These are phyloP conservation scores for Candida wancherniae DNA, from an alignment of 805 yeast species.

Conservation along the genomic window DNA sequence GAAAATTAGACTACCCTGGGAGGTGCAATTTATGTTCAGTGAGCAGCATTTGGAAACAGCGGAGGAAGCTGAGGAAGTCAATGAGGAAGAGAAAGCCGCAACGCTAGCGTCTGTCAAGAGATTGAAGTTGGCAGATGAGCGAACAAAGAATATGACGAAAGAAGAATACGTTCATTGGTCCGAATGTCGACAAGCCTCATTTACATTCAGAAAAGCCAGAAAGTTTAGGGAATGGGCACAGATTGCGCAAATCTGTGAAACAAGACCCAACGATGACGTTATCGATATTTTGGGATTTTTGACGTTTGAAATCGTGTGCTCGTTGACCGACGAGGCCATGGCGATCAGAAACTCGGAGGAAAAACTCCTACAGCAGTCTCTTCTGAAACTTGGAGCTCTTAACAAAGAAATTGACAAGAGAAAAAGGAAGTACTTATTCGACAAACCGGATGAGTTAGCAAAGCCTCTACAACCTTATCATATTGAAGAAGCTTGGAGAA, in stretches of 20 bases:
- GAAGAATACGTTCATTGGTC: conserved; percentile 99
- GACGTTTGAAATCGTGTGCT: conserved; percentile 95
- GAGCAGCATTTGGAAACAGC: conserved; percentile 80
- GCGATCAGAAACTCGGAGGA: conserved; percentile 70
- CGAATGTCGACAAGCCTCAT: conserved; percentile 95
- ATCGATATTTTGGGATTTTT: conserved; percentile 91
- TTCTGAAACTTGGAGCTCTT: conserved; percentile 20
- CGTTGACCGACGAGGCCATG: conserved; percentile 87
- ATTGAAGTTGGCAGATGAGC: conserved; percentile 86
- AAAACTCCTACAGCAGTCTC: conserved; percentile 24
- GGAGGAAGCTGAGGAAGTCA: conserved; percentile 55
- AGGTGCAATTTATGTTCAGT: conserved; percentile 84
- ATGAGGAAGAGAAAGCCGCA: conserved; percentile 89
- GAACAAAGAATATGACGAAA: conserved; percentile 89
- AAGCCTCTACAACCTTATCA: conserved; percentile 76
- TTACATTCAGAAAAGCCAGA: conserved; percentile 91
- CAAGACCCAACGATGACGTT: conserved; percentile 93
- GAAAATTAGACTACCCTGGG: conserved; percentile 90
- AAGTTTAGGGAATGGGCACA: conserved; percentile 97
- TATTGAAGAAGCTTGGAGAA: conserved; percentile 85
- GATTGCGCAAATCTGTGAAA: conserved; percentile 73
- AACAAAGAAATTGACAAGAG: conserved; percentile 27
- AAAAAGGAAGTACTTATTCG: conserved; percentile 60
- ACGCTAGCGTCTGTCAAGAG: conserved; percentile 83
- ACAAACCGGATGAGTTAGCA: conserved; percentile 81